phyloP scores from a whole-genome alignment of 345 rosid genomes.

The Brassica cretica region DNA sequence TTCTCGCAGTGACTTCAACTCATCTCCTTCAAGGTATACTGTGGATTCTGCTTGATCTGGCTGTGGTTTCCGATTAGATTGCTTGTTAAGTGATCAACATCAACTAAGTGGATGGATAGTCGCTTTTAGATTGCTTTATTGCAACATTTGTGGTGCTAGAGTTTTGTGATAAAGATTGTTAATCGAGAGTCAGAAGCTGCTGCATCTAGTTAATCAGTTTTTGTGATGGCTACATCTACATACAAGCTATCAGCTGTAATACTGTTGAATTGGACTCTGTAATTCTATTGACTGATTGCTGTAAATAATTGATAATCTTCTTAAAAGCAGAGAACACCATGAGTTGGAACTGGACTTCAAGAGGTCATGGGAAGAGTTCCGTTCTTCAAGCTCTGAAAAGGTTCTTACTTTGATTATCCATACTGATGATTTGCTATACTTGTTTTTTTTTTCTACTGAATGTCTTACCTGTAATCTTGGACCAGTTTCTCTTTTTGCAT shows the following conservation, averaged over 20 bases:
- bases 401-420: slow-evolving; percentile 33
- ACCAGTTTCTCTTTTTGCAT: slow-evolving; percentile 9
- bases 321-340: slow-evolving; percentile 58
- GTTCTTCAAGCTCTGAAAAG: slow-evolving; percentile 92
- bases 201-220: background rate
- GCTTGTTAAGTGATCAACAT: background rate
- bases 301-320: slow-evolving; percentile 22
- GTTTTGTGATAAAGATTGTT: background rate
- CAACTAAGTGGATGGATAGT: background rate
- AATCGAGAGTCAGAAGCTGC: background rate
- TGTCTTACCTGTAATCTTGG: slow-evolving; percentile 3
- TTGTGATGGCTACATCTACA: background rate
- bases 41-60: slow-evolving; percentile 18
- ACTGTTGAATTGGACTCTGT: background rate
- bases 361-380: slow-evolving; percentile 95
- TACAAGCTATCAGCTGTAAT: background rate
- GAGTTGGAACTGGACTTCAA: slow-evolving; percentile 93
- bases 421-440: background rate
- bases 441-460: background rate
- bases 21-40: slow-evolving; percentile 68
- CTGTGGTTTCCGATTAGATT: background rate
- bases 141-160: background rate
- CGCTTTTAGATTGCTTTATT: background rate
- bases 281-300: background rate
- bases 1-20: slow-evolving; percentile 43